phyloP scores from a whole-genome alignment of 169 alveolate species.

The Plasmodium vivax region DNA sequence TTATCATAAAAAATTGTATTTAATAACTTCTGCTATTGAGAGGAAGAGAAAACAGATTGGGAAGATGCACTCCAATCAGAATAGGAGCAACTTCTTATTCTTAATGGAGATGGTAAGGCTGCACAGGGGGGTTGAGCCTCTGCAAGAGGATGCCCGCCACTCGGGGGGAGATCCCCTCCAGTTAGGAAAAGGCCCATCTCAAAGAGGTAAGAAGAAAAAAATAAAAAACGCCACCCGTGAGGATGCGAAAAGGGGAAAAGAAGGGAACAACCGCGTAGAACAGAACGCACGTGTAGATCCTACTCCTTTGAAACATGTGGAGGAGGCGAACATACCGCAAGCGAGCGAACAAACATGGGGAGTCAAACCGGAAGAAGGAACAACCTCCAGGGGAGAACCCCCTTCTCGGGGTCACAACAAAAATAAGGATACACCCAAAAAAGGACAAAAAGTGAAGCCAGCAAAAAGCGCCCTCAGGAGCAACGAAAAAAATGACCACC shows the following conservation, averaged over 20 bases:
- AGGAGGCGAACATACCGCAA: not conserved
- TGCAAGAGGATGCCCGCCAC: not conserved
- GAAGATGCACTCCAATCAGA: not conserved
- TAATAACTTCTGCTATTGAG: conserved; percentile 31
- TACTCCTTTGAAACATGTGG: not conserved
- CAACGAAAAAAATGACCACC: not conserved
- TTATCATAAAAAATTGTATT: conserved; percentile 57
- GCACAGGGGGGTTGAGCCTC: not conserved
- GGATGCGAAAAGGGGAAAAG: not conserved
- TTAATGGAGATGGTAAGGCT: conserved; percentile 13
- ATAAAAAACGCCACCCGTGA: not conserved
- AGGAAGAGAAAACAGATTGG: conserved; percentile 43
- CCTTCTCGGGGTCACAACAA: not conserved
- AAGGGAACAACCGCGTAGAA: not conserved
- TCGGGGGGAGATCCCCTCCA: not conserved
- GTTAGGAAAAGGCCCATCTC: not conserved
- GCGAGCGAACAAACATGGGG: not conserved
- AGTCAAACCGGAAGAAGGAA: not conserved
- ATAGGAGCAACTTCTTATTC: not conserved
- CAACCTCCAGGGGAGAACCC: not conserved
- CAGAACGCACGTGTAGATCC: not conserved
- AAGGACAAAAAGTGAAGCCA: not conserved
- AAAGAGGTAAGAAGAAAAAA: not conserved
- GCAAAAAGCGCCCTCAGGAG: not conserved
- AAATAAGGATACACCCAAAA: not conserved